Base-by-base conservation (phyloP, 208 protist species). In the Blechomonas ayalai region DNA sequence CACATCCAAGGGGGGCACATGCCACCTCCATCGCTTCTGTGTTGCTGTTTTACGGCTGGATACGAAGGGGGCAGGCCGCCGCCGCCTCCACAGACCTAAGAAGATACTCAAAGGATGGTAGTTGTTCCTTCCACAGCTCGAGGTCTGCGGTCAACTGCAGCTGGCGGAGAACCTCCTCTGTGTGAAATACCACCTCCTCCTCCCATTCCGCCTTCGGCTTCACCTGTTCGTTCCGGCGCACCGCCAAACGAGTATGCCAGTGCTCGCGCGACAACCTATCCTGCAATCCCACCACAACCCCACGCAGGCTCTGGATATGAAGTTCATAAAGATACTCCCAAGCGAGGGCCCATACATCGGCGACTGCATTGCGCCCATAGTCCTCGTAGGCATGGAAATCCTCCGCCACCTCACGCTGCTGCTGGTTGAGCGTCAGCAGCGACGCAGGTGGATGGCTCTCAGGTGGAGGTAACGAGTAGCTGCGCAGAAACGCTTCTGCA, bases 341-440 rank as follows among this genome's bases (percentile, higher is more conserved):
- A 8, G 34, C 45, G 20, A 78, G 44, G 6, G 44, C 27, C 65
- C 70, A 78, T 23, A 44, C 24, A 39, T 78, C 70, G 39, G 55
- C 49, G 13, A 78, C 44, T 1, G 55, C 45, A 15, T 40, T 25
- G n/a, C 70, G 63, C 25, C 45, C 34, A 26, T 41, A 36, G 28
- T 65, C 55, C 32, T 78, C 64, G 9, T 56, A 32, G n/a, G 41
- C 4, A 12, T 25, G 37, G 4, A 78, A 15, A 2, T n/a, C 23
- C 31, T 73, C 34, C 13, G 27, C 27, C 15, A 56, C 39, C 16
- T 44, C 19, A 45, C 54, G 28, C 19, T 63, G 51, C 19, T 46
- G 39, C 20, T 12, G n/a, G 23, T 54, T 27, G 5, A 24, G 13
- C 10, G 10, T 25, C 25, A 54, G 12, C 20, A 12, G 5, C n/a